Percentiles rank a stretch among this genome's conserved stretches.
Evolutionary conservation across 225 moss, liverwort and hornwort genomes (phyloP).

Genomic region (Rhytidiadelphus loreus): DNA sequence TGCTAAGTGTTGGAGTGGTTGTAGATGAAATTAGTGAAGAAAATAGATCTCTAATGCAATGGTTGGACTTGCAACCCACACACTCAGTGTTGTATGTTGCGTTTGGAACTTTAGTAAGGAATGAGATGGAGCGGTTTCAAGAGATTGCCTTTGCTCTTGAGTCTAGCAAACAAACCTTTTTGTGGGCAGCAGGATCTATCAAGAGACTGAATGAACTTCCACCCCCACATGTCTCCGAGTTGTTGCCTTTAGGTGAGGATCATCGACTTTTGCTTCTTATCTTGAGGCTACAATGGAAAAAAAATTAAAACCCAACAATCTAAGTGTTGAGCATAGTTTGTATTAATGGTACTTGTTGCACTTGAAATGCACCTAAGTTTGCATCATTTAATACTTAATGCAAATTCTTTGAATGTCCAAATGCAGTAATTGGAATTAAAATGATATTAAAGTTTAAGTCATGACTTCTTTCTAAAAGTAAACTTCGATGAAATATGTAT

Average conservation of each 20-base stretch:
- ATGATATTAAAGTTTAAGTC: background rate
- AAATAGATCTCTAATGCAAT: background rate
- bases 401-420: no score
- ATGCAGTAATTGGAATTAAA: background rate
- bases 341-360: background rate
- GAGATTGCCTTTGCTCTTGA: constrained; percentile 10
- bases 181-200: background rate
- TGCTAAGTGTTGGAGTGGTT: background rate
- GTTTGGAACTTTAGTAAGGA: background rate
- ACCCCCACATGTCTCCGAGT: background rate
- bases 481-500: background rate
- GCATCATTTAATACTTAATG: background rate
- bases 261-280: background rate
- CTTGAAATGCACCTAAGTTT: background rate
- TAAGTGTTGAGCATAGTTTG: no score
- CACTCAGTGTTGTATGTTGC: constrained; percentile 9
- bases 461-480: fast-evolving
- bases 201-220: background rate
- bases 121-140: background rate
- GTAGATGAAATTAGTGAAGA: background rate
- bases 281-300: fast-evolving
- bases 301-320: no score
- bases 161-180: background rate
- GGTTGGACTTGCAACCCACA: background rate
- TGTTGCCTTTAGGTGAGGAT: constrained; percentile 6